phyloP scores from a whole-genome alignment of 208 protist genomes.

The Naegleria lovaniensis region DNA sequence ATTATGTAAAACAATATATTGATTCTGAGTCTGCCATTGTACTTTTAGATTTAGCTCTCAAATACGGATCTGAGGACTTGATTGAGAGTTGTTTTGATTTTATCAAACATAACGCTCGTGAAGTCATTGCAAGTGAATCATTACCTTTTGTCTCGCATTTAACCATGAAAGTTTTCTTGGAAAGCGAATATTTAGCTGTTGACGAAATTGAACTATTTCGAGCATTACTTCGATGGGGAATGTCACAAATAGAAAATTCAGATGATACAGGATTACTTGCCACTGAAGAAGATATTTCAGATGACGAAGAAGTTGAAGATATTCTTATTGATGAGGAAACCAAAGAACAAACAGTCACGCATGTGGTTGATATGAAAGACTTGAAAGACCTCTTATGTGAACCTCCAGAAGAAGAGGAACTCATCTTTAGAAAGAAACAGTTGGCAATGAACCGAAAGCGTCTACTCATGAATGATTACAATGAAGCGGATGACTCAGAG shows the following conservation, averaged over 20 bases:
- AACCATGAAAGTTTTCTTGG: not conserved
- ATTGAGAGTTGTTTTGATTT: constrained; percentile 21
- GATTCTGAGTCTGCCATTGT: not conserved
- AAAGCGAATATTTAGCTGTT: not conserved
- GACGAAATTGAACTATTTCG: constrained; percentile 17
- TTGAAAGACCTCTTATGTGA: not conserved
- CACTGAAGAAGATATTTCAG: not conserved
- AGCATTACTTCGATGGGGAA: not conserved
- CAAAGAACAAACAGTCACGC: not conserved
- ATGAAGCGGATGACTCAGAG: not conserved
- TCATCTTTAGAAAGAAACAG: not conserved
- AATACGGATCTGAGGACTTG: not conserved
- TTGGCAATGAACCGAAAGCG: not conserved
- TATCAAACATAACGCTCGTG: not conserved
- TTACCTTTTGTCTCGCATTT: not conserved
- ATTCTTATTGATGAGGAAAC: not conserved
- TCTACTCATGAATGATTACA: not conserved
- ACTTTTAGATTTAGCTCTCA: not conserved
- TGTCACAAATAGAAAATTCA: not conserved
- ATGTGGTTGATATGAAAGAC: not conserved
- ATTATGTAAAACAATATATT: constrained; percentile 21
- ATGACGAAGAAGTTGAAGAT: no score
- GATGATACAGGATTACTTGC: not conserved
- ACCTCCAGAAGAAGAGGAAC: not conserved
- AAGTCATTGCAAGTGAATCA: not conserved